Evolutionary conservation across 352 stramenopile species (phyloP).

Genomic region (Phytophthora colocasiae): DNA sequence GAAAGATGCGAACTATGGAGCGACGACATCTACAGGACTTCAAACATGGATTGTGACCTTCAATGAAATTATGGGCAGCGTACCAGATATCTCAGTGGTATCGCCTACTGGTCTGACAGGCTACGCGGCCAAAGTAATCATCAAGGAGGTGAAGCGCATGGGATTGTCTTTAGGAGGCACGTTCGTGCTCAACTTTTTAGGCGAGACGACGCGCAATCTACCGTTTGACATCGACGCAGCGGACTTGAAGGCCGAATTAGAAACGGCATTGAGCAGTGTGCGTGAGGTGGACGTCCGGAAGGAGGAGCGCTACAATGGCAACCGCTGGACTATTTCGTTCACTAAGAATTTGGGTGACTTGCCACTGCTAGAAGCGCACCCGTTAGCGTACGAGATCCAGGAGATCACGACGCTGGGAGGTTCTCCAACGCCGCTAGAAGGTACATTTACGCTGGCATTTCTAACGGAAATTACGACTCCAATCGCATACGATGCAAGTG

Average conservation of each 20-base stretch:
- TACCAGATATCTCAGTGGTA: conserved; percentile 81
- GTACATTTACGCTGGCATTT: conserved; percentile 91
- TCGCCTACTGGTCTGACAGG: conserved; percentile 66
- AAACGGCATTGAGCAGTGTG: conserved; percentile 62
- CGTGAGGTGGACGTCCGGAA: conserved; percentile 75
- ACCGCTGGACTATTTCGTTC: conserved; percentile 96
- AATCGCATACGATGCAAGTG: conserved; percentile 90
- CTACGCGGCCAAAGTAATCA: conserved; percentile 55
- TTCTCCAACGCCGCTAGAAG: conserved; percentile 92
- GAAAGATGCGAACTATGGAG: conserved; percentile 58
- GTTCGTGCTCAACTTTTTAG: conserved; percentile 94
- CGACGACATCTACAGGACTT: conserved; percentile 38
- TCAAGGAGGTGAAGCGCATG: conserved; percentile 82
- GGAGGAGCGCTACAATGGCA: conserved; percentile 79
- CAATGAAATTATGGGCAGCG: conserved; percentile 91
- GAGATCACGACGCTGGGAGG: conserved; percentile 91
- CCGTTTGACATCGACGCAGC: conserved; percentile 89
- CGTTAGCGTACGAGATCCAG: conserved; percentile 95
- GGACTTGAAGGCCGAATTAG: conserved; percentile 88
- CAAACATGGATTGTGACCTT: conserved; percentile 92
- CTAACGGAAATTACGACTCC: conserved; percentile 68
- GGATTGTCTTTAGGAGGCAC: conserved; percentile 88
- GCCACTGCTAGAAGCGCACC: conserved; percentile 84
- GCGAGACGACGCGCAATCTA: conserved; percentile 92
- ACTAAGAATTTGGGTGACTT: conserved; percentile 96